Percentiles rank a stretch among this genome's conserved stretches.
Evolutionary conservation across 768 basidiomycete genomes (phyloP).

Genomic region (Mycena epipterygia): DNA sequence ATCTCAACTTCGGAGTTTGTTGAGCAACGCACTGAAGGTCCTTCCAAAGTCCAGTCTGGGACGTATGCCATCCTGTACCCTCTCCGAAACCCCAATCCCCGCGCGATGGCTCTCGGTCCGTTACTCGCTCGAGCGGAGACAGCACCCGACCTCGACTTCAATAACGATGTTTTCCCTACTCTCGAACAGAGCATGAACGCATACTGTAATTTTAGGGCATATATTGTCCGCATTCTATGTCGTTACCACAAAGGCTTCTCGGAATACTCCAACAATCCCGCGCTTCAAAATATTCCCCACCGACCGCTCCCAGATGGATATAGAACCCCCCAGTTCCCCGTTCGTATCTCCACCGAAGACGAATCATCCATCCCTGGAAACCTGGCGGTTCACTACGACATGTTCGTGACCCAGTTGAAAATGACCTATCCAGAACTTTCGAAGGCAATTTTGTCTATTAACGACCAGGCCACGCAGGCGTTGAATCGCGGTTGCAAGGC

Average conservation of each 20-base stretch:
- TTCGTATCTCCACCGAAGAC: conserved; percentile 26
- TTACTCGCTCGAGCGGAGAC: too few relatives aligned
- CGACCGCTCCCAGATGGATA: neutral
- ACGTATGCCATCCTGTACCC: conserved; percentile 35
- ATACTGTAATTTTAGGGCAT: too few relatives aligned
- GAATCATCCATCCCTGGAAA: conserved; percentile 29
- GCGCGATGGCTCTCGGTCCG: conserved; percentile 18
- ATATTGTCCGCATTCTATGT: too few relatives aligned
- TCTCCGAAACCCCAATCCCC: conserved; percentile 13
- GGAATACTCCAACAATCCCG: too few relatives aligned
- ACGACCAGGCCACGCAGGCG: conserved; percentile 34
- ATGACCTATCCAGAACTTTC: conserved; percentile 1
- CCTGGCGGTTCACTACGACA: conserved; percentile 28
- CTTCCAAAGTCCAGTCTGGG: conserved; percentile 38
- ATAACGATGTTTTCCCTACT: too few relatives aligned
- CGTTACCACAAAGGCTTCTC: too few relatives aligned
- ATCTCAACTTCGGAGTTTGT: conserved; percentile 32
- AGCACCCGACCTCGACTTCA: too few relatives aligned
- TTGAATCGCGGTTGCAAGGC: conserved; percentile 21
- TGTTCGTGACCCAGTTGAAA: conserved; percentile 31
- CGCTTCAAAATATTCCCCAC: too few relatives aligned
- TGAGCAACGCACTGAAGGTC: conserved; percentile 31
- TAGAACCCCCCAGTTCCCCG: conserved; percentile 1
- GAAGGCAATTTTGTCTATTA: conserved; percentile 28
- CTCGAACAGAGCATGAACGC: too few relatives aligned